Conservation (phyloP, 2,329 filamentous ascomycete genomes). For the Trichocomaceae sp. region DNA sequence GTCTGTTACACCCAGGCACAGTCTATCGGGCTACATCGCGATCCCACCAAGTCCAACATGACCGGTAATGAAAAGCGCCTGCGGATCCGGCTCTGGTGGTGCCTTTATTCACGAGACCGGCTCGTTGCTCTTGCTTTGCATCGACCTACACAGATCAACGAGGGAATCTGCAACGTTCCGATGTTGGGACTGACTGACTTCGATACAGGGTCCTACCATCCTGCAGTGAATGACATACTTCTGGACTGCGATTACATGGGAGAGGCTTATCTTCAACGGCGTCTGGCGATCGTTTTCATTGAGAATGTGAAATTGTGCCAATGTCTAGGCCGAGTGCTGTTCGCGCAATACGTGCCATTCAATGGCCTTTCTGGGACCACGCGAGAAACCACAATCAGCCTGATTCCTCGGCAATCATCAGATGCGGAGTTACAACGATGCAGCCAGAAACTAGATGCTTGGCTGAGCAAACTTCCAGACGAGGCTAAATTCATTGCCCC, state of each 20-base stretch:
- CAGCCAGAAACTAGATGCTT: conserved; percentile 66
- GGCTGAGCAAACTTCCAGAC: conserved; percentile 62
- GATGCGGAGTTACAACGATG: conserved; percentile 69
- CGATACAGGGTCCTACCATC: conserved; percentile 60
- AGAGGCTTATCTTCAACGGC: conserved; percentile 63
- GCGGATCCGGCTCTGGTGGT: conserved; percentile 92
- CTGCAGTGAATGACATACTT: conserved; percentile 59
- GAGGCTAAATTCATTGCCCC: conserved; percentile 61
- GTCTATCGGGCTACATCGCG: conserved; percentile 78
- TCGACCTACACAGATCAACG: conserved; percentile 78
- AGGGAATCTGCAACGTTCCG: conserved; percentile 84
- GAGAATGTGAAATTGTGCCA: conserved; percentile 81
- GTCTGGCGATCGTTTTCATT: conserved; percentile 77
- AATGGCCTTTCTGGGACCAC: conserved; percentile 65
- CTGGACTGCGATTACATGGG: conserved; percentile 58
- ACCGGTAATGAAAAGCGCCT: conserved; percentile 61
- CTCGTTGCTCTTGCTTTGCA: conserved; percentile 85
- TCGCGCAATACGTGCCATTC: conserved; percentile 79
- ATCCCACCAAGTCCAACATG: conserved; percentile 65
- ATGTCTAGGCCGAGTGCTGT: conserved; percentile 76
- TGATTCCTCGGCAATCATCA: conserved; percentile 74
- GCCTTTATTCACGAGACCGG: conserved; percentile 83
- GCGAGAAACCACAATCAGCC: conserved; percentile 68
- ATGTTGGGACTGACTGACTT: conserved; percentile 77
- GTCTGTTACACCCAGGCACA: conserved; percentile 81